A percentile compares a stretch with the other conserved stretches of the same genome.
Conservation (phyloP, 2,329 filamentous ascomycete genomes). For the Talaromyces sp. region DNA sequence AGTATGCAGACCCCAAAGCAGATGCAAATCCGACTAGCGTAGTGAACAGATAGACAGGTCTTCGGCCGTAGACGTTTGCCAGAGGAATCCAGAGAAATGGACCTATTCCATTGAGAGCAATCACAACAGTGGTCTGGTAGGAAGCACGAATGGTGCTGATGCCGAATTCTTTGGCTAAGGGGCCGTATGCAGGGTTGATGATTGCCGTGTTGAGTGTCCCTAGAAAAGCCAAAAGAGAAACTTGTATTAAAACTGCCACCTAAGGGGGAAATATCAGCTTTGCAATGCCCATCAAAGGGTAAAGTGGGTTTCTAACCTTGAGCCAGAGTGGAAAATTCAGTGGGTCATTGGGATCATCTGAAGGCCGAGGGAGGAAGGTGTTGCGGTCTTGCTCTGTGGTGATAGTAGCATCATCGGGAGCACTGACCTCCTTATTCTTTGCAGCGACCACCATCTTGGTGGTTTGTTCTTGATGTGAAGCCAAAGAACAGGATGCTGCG, state of each 20-base stretch:
- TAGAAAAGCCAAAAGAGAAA: slow-evolving; percentile 25
- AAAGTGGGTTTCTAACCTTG: neutral
- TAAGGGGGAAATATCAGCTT: neutral
- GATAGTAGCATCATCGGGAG: no score
- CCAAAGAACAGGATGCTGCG: no score
- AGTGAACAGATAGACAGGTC: slow-evolving; percentile 26
- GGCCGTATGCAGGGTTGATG: slow-evolving; percentile 29
- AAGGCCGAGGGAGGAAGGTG: neutral
- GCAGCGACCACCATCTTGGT: no score
- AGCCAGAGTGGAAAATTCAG: neutral
- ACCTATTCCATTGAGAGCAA: slow-evolving; percentile 26
- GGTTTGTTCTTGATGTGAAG: no score
- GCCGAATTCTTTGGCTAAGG: slow-evolving; percentile 23
- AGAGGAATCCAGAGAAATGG: slow-evolving; percentile 23
- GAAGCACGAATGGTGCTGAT: slow-evolving; percentile 26
- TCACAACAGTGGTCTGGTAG: slow-evolving; percentile 29
- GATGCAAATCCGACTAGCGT: slow-evolving; percentile 20
- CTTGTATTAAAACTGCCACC: slow-evolving; percentile 17
- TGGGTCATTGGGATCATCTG: neutral
- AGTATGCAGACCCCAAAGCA: slow-evolving; percentile 1
- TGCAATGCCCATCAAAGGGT: neutral
- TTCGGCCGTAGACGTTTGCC: slow-evolving; percentile 29
- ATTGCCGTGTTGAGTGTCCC: slow-evolving; percentile 23
- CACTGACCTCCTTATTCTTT: no score
- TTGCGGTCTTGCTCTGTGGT: neutral